A percentile compares a stretch with the other conserved stretches of the same genome.
Conservation (phyloP, 1,284 basidiomycete genomes). For the Vanrija pseudolonga region DNA sequence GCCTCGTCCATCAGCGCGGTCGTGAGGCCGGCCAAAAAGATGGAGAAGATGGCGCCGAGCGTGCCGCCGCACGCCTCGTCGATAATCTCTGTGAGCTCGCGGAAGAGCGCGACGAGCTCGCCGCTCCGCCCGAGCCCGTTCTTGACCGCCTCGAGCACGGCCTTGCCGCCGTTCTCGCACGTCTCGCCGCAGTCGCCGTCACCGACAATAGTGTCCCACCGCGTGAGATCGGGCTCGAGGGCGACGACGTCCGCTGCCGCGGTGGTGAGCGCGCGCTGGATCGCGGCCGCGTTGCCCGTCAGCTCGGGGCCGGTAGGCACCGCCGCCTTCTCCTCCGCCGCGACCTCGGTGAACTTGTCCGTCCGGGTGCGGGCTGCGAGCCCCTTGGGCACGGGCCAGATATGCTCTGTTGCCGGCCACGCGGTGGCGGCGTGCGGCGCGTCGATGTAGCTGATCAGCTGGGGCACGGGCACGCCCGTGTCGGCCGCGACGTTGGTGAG, state of each 20-base stretch:
- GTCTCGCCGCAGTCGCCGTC: slow-evolving; percentile 50
- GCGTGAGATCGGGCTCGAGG: slow-evolving; percentile 51
- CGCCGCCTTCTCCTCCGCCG: slow-evolving; percentile 28
- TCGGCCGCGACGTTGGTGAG: slow-evolving; percentile 44
- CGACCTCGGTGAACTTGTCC: slow-evolving; percentile 36
- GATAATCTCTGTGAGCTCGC: slow-evolving; percentile 43
- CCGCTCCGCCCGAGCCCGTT: slow-evolving; percentile 34
- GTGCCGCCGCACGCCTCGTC: slow-evolving; percentile 46
- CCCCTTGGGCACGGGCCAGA: slow-evolving; percentile 30
- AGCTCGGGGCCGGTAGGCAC: slow-evolving; percentile 33
- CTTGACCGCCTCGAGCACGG: slow-evolving; percentile 29
- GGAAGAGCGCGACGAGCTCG: slow-evolving; percentile 42
- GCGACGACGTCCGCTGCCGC: slow-evolving; percentile 38
- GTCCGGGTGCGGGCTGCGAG: slow-evolving; percentile 26
- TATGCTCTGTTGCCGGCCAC: slow-evolving; percentile 47
- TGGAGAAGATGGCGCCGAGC: slow-evolving; percentile 46
- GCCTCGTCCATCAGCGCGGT: slow-evolving; percentile 31
- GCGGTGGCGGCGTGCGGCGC: slow-evolving; percentile 49
- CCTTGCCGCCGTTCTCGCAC: slow-evolving; percentile 41
- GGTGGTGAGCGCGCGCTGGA: slow-evolving; percentile 27
- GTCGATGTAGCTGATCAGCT: slow-evolving; percentile 50
- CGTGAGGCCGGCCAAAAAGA: slow-evolving; percentile 45
- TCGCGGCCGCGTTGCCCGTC: slow-evolving; percentile 18
- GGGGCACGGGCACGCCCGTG: slow-evolving; percentile 21
- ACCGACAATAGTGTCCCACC: slow-evolving; percentile 50